phyloP scores from a whole-genome alignment of 2,329 filamentous ascomycete species.

The Pseudohalonectria lignicola region DNA sequence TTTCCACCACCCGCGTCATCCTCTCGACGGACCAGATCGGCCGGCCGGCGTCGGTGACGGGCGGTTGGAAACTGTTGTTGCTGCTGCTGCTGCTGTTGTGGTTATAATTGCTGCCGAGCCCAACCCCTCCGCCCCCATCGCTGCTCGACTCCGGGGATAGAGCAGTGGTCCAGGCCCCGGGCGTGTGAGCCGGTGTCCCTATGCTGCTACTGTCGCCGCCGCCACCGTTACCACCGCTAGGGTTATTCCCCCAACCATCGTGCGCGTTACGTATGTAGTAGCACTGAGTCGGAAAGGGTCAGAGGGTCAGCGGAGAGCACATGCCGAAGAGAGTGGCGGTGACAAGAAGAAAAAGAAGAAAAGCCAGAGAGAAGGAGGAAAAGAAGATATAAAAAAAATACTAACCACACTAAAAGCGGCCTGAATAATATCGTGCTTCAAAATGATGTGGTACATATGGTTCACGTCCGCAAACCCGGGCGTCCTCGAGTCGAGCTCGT shows the following conservation, averaged over 20 bases:
- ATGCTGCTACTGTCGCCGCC: not conserved
- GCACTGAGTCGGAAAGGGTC: too few species aligned
- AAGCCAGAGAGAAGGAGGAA: too few species aligned
- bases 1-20: constrained; percentile 12
- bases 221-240: constrained; percentile 7
- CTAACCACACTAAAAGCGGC: constrained; percentile 41
- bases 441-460: constrained; percentile 40
- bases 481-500: constrained; percentile 37
- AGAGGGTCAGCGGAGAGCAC: too few species aligned
- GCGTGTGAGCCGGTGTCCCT: not conserved
- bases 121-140: not conserved
- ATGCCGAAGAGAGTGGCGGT: too few species aligned
- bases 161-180: not conserved
- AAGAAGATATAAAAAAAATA: too few species aligned
- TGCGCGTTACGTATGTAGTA: constrained; percentile 34
- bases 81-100: not conserved
- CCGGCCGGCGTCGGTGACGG: not conserved
- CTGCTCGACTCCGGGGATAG: not conserved
- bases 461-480: constrained; percentile 34
- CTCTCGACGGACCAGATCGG: constrained; percentile 10
- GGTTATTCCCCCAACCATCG: too few species aligned
- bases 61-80: not conserved
- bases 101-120: not conserved
- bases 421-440: constrained; percentile 43
- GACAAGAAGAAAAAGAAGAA: too few species aligned